Evolutionary conservation across 768 basidiomycete genomes (phyloP), one percentile per base, ranked within the genome.

Genomic region (Rickenella mellea): DNA sequence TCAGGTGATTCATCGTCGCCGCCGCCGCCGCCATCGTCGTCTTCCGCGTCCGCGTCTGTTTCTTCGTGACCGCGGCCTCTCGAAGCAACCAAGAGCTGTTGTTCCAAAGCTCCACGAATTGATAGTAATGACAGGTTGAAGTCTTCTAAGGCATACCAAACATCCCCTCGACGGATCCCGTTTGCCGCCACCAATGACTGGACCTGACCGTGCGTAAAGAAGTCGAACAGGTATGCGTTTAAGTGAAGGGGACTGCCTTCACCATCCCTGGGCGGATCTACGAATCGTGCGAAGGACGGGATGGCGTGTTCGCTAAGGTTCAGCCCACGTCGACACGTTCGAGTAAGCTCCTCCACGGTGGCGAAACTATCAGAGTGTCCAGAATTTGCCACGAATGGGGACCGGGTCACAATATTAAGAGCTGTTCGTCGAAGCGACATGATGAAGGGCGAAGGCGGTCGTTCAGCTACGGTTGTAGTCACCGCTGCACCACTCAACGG

Each of bases 181-280:
- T 83, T 82, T 4, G 76, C 75, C 0, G 48, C 47, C 9, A 61
- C 63, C 26, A 83, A 55, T 1, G 74, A 62, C 2, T 57, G 52
- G 6, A 63, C 59, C 51, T 79, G 78, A 0, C 82, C 83, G 44
- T 85, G 83, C 1, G 55, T 68, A 52, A 72, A 83, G 58, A 83
- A 86, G 51, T 86, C 83, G 33, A 73, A 60, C 12, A 84, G 55
- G 50, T 82, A 82, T 0, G 78, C 81, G 45, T 84, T 83, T 33
- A 82, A 63, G 7, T 59, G 60, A 32, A 59, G 58, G 5, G 51
- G 19, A 1, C 53, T 49, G 37, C 57, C 49, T 37, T 54, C 49
- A 10, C 52, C 41, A 2, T 48, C 51, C 8, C 33, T 43, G 17
- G 27, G 47, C 22, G 27, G 53, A 29, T 45, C 49, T 5, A 40